Conservation (phyloP, 805 yeast genomes). For the Hanseniaspora valbyensis region DNA sequence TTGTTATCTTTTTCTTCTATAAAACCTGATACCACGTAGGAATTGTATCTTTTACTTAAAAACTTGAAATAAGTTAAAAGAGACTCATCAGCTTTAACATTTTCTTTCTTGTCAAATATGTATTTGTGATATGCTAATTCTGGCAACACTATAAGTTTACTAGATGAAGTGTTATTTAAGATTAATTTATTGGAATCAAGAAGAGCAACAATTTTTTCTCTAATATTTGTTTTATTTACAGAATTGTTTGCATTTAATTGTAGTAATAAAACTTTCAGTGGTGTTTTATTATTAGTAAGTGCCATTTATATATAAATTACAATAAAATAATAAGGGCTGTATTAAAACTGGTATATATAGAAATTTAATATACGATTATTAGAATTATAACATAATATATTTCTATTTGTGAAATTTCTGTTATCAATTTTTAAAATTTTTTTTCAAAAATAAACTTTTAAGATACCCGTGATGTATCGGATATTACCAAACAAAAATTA, state of each 20-base stretch:
- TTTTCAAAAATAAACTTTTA: no score
- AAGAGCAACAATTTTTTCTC: not conserved
- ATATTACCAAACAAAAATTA: no score
- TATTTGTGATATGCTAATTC: conserved; percentile 8
- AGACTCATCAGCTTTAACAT: not conserved
- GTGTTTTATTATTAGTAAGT: not conserved
- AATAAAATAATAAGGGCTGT: not conserved
- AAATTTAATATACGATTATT: no score
- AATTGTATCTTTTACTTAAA: conserved; percentile 6
- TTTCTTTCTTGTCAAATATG: not conserved
- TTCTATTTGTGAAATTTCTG: no score
- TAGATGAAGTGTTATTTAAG: not conserved
- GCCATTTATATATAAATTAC: not conserved
- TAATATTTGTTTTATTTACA: not conserved
- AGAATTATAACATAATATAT: no score
- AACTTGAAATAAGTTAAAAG: conserved; percentile 1
- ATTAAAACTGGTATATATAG: no score
- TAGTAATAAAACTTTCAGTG: conserved; percentile 1
- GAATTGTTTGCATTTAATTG: conserved; percentile 12
- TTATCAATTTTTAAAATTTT: no score
- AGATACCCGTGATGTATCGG: no score
- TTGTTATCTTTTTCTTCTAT: conserved; percentile 1
- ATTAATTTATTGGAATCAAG: conserved; percentile 5
- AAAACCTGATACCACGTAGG: conserved; percentile 10
- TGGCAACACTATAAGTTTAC: conserved; percentile 7